A percentile compares a stretch with the other conserved stretches of the same genome.
phyloP scores from a whole-genome alignment of 2,329 filamentous ascomycete species.

The Mycosphaerella sp. region DNA sequence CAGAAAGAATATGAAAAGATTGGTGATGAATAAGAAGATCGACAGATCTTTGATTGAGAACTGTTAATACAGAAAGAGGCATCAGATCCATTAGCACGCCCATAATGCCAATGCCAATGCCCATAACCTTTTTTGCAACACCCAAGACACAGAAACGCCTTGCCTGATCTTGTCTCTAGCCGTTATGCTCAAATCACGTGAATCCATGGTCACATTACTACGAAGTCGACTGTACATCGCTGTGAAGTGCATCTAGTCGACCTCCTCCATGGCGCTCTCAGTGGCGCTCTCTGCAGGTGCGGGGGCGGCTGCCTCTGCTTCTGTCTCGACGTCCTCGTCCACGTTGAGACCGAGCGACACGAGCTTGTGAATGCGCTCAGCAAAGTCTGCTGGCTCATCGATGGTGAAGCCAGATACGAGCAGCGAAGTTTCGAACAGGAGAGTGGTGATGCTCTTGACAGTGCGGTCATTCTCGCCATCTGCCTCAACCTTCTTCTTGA shows the following conservation, averaged over 20 bases:
- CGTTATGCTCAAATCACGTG: conserved; percentile 18
- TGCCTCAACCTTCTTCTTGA: conserved; percentile 97
- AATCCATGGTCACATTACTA: conserved; percentile 21
- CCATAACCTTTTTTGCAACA: conserved; percentile 9
- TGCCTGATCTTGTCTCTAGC: conserved; percentile 16
- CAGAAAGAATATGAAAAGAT: too few species aligned
- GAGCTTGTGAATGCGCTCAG: conserved; percentile 99
- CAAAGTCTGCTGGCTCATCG: conserved; percentile 95
- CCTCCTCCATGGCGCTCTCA: conserved; percentile 99
- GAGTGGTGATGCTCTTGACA: conserved; percentile 97
- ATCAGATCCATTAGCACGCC: conserved; percentile 2
- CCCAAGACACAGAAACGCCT: conserved; percentile 12
- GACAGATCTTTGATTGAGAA: conserved; percentile 10
- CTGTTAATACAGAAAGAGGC: conserved; percentile 15
- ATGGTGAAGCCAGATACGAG: conserved; percentile 99
- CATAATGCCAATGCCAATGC: conserved; percentile 15
- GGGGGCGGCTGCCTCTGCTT: conserved; percentile 51
- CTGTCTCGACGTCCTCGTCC: conserved; percentile 79
- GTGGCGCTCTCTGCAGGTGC: conserved; percentile 59
- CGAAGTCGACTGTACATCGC: conserved; percentile 7
- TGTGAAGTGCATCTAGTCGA: conserved; percentile 63
- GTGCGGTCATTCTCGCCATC: conserved; percentile 98
- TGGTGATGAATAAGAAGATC: background rate
- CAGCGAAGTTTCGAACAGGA: conserved; percentile 97
- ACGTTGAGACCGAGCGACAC: conserved; percentile 97